These are phyloP conservation scores for Phytopythium mirpurense DNA, from an alignment of 352 stramenopile species.

Conservation along the genomic window DNA sequence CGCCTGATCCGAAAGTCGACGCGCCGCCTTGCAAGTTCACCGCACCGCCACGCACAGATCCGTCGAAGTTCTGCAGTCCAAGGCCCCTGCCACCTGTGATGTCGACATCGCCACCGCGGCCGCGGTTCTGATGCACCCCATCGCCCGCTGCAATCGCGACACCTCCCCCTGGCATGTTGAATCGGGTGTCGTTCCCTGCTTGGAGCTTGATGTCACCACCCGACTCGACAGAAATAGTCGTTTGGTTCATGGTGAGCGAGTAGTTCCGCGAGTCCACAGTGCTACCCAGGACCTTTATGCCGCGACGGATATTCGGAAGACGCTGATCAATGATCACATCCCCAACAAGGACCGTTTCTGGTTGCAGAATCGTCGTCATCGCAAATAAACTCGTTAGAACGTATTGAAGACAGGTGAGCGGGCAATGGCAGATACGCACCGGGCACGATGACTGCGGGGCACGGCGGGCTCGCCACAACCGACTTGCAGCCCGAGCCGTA, in stretches of 20 bases:
- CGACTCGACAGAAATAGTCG: constrained; percentile 29
- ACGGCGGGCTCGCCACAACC: constrained; percentile 84
- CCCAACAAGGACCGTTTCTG: constrained; percentile 52
- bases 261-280: constrained; percentile 33
- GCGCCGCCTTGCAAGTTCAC: constrained; percentile 63
- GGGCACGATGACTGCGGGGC: constrained; percentile 65
- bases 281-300: constrained; percentile 29
- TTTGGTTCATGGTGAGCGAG: constrained; percentile 35
- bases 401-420: neutral
- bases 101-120: constrained; percentile 65
- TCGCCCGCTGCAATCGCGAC: constrained; percentile 59
- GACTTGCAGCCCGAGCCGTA: constrained; percentile 76
- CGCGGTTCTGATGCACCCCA: constrained; percentile 72
- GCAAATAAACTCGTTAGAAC: constrained; percentile 1
- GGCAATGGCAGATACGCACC: constrained; percentile 22
- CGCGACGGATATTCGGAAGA: constrained; percentile 29
- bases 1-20: constrained; percentile 57
- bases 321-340: constrained; percentile 52
- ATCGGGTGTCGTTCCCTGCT: constrained; percentile 59
- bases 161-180: constrained; percentile 55
- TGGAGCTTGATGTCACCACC: constrained; percentile 46
- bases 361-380: constrained; percentile 13
- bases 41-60: constrained; percentile 67
- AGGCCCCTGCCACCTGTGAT: constrained; percentile 67
- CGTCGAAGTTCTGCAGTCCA: constrained; percentile 64